Evolutionary conservation across 2,329 filamentous ascomycete genomes (phyloP).

Genomic region (Huntiella moniliformis): DNA sequence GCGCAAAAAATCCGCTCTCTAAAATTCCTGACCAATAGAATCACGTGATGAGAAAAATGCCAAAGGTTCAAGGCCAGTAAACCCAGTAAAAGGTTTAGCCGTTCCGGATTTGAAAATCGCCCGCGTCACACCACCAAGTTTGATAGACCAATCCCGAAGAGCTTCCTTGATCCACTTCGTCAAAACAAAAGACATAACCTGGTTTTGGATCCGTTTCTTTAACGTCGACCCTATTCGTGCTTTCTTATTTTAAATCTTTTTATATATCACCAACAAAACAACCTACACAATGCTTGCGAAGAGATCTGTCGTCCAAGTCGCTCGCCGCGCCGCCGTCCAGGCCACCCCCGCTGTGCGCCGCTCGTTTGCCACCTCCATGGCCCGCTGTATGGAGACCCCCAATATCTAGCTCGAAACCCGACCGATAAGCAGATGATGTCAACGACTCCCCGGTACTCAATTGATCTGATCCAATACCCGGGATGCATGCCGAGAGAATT

Average conservation of each 20-base stretch:
- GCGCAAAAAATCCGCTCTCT: background rate
- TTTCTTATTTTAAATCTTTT: constrained; percentile 2
- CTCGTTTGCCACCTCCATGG: constrained; percentile 39
- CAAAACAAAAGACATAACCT: too few species aligned
- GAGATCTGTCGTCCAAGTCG: constrained; percentile 41
- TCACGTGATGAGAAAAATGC: constrained; percentile 6
- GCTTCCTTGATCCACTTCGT: too few species aligned
- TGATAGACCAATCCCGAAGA: too few species aligned
- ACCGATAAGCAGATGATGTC: too few species aligned
- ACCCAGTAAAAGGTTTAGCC: too few species aligned
- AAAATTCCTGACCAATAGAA: background rate
- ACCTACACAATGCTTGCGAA: constrained; percentile 39
- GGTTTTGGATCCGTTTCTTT: background rate
- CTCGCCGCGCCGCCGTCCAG: constrained; percentile 35
- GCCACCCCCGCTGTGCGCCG: constrained; percentile 33
- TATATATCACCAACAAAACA: background rate
- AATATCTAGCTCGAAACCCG: too few species aligned
- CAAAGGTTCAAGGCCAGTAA: background rate
- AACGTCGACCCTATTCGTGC: background rate
- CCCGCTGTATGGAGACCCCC: constrained; percentile 33
- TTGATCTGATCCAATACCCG: too few species aligned
- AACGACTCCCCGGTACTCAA: too few species aligned
- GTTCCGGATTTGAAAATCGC: background rate
- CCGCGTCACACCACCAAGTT: constrained; percentile 9
- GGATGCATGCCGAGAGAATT: background rate